Conservation (phyloP, 2,329 filamentous ascomycete species). For the Fusarium pseudonygamai region DNA sequence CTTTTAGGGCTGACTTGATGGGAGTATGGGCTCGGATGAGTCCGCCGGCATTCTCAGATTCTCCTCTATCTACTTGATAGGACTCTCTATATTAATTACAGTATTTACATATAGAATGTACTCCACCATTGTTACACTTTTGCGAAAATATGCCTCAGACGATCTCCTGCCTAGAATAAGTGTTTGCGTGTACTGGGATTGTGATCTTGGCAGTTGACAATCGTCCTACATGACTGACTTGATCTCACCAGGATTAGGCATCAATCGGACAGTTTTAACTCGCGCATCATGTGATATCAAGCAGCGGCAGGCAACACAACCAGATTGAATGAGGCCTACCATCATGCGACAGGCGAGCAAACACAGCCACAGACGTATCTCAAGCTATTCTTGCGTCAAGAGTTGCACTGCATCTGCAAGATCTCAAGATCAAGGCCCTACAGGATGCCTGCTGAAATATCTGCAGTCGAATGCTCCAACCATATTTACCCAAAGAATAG, state of each 20-base stretch:
- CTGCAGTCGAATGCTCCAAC: accelerated
- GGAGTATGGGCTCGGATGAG: constrained; percentile 30
- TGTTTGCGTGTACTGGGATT: not conserved
- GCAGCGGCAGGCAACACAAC: constrained; percentile 12
- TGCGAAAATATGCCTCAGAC: not conserved
- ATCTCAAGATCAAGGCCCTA: constrained; percentile 10
- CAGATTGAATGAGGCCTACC: not conserved
- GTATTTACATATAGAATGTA: no score
- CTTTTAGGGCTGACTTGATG: constrained; percentile 37
- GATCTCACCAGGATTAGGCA: constrained; percentile 16
- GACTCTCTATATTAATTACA: no score
- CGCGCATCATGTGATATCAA: constrained; percentile 24
- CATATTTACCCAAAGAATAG: not conserved
- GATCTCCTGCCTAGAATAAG: not conserved
- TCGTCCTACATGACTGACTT: not conserved
- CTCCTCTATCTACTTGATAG: not conserved
- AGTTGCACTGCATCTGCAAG: not conserved
- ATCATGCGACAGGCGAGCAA: constrained; percentile 14
- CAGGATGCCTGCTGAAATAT: not conserved
- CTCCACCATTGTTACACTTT: not conserved
- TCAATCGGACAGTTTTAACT: constrained; percentile 1
- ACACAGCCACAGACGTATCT: not conserved
- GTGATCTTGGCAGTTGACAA: constrained; percentile 14
- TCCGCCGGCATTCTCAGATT: not conserved
- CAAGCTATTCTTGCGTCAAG: not conserved